Percentiles rank a stretch among this genome's conserved stretches.
Conservation (phyloP, 352 stramenopile species). For the Globisporangium paroecandrum region DNA sequence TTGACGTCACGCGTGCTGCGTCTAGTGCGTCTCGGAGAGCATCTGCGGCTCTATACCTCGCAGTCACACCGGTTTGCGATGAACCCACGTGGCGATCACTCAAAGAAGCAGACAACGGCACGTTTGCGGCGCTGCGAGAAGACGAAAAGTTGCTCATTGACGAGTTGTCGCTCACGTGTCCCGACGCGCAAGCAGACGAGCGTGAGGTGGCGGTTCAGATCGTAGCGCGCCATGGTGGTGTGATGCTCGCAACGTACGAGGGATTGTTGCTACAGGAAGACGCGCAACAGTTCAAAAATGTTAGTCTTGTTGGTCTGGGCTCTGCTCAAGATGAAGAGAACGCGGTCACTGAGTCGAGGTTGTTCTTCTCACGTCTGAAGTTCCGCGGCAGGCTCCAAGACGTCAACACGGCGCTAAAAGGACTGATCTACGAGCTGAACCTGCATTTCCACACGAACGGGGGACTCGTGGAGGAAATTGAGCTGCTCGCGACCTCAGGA, state of each 20-base stretch:
- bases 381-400: conserved; percentile 34
- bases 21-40: not conserved
- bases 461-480: conserved; percentile 35
- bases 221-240: conserved; percentile 32
- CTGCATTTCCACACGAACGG: conserved; percentile 49
- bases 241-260: conserved; percentile 47
- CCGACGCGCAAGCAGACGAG: conserved; percentile 29
- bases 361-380: conserved; percentile 42
- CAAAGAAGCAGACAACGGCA: not conserved
- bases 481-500: conserved; percentile 6
- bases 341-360: conserved; percentile 21
- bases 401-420: conserved; percentile 44
- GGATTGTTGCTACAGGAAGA: conserved; percentile 32
- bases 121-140: conserved; percentile 34
- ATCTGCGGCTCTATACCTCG: conserved; percentile 28
- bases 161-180: conserved; percentile 26
- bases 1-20: conserved; percentile 17
- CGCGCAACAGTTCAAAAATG: conserved; percentile 17
- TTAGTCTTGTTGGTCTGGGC: not conserved
- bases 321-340: conserved; percentile 7
- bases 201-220: conserved; percentile 36
- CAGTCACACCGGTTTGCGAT: conserved; percentile 55
- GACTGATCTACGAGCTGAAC: conserved; percentile 51
- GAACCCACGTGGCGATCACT: conserved; percentile 31
- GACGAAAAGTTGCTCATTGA: conserved; percentile 39